These are phyloP conservation scores for Starmerella stigmatis DNA, from an alignment of 805 yeast species.

Conservation along the genomic window DNA sequence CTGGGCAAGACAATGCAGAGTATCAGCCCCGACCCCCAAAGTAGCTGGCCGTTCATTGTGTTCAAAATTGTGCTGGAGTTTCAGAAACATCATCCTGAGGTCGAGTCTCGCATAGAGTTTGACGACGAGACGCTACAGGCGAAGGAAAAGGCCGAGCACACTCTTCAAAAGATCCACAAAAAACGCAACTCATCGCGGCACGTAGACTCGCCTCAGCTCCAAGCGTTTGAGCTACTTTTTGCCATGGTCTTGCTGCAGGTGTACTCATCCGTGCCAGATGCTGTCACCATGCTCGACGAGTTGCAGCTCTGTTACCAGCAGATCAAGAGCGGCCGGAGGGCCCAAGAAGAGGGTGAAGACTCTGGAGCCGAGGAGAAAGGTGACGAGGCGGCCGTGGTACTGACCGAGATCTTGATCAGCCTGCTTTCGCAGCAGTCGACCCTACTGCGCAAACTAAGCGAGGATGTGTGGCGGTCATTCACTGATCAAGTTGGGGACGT, in stretches of 20 bases:
- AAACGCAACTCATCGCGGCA: conserved; percentile 33
- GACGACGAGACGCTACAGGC: conserved; percentile 49
- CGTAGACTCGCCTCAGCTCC: conserved; percentile 36
- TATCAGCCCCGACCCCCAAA: conserved; percentile 28
- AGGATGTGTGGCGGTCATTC: conserved; percentile 48
- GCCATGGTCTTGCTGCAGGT: conserved; percentile 70
- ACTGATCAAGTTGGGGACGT: conserved; percentile 36
- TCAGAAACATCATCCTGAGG: conserved; percentile 17
- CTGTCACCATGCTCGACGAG: conserved; percentile 64
- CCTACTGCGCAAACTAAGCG: conserved; percentile 47
- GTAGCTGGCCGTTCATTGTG: conserved; percentile 48
- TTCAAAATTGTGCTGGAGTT: conserved; percentile 20
- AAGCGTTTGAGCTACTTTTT: conserved; percentile 64
- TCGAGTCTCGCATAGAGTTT: conserved; percentile 34
- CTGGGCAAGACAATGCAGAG: conserved; percentile 28
- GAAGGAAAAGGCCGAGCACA: conserved; percentile 40
- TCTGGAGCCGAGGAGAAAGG: conserved; percentile 30
- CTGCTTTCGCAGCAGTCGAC: conserved; percentile 48
- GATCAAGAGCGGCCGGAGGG: conserved; percentile 33
- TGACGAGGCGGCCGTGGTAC: conserved; percentile 39
- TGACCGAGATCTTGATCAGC: conserved; percentile 50
- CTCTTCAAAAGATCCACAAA: conserved; percentile 38
- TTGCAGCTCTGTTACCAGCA: conserved; percentile 48
- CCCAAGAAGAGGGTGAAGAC: conserved; percentile 30
- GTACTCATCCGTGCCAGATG: conserved; percentile 62